These are phyloP conservation scores for Verticillium dahliae DNA, from an alignment of 2,329 filamentous ascomycete genomes.

Conservation along the genomic window DNA sequence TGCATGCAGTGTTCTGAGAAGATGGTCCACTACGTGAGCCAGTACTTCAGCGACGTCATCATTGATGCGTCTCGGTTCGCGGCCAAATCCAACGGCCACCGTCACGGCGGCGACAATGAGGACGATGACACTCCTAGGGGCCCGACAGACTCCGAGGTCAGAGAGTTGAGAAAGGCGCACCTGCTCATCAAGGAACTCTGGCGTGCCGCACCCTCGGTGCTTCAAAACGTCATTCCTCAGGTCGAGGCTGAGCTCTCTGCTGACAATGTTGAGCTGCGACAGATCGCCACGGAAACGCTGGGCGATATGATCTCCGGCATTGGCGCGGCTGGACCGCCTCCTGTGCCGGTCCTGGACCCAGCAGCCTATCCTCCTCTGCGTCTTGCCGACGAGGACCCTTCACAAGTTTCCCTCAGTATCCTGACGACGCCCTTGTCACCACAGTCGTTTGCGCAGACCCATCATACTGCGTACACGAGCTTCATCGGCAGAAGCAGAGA, in stretches of 20 bases:
- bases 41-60: slow-evolving; percentile 96
- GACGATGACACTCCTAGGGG: slow-evolving; percentile 54
- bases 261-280: slow-evolving; percentile 79
- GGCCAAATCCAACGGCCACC: slow-evolving; percentile 48
- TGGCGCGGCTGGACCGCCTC: slow-evolving; percentile 80
- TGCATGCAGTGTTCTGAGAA: slow-evolving; percentile 87
- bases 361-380: slow-evolving; percentile 76
- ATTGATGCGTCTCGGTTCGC: slow-evolving; percentile 70
- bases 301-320: slow-evolving; percentile 94
- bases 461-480: slow-evolving; percentile 70
- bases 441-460: slow-evolving; percentile 81
- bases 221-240: slow-evolving; percentile 90
- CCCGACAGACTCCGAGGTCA: slow-evolving; percentile 75
- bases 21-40: slow-evolving; percentile 89
- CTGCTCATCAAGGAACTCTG: slow-evolving; percentile 84
- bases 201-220: slow-evolving; percentile 80
- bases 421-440: slow-evolving; percentile 80
- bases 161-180: slow-evolving; percentile 85
- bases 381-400: slow-evolving; percentile 49
- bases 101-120: slow-evolving; percentile 54
- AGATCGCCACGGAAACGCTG: slow-evolving; percentile 86
- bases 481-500: slow-evolving; percentile 84
- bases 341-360: slow-evolving; percentile 66
- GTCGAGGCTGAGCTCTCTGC: slow-evolving; percentile 87
- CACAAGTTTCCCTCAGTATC: slow-evolving; percentile 45